A percentile compares a stretch with the other conserved stretches of the same genome.
These are phyloP conservation scores for Trichoderma koningii DNA, from an alignment of 2,329 filamentous ascomycete species.

Conservation along the genomic window DNA sequence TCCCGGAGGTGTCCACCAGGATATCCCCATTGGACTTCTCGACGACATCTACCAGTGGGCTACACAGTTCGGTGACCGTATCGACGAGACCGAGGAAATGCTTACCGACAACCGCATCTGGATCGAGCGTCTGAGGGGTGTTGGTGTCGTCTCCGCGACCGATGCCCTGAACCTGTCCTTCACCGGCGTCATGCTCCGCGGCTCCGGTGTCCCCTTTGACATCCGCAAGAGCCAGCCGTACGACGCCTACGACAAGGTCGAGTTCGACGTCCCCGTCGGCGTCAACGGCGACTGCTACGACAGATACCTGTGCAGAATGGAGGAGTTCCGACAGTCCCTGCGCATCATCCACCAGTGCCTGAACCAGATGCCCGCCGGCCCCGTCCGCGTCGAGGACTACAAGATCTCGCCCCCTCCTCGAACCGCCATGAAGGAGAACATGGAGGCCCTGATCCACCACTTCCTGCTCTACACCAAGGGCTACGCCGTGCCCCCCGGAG, in stretches of 20 bases:
- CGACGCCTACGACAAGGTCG: slow-evolving; percentile 95
- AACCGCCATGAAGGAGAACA: slow-evolving; percentile 99
- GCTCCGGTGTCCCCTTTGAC: slow-evolving; percentile 94
- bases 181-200: slow-evolving; percentile 95
- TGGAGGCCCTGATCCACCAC: slow-evolving; percentile 99
- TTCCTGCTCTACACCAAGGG: slow-evolving; percentile 99
- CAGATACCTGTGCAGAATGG: slow-evolving; percentile 98
- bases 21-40: slow-evolving; percentile 87
- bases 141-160: slow-evolving; percentile 86
- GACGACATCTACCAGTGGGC: slow-evolving; percentile 99
- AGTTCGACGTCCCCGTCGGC: slow-evolving; percentile 96
- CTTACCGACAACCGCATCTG: slow-evolving; percentile 99
- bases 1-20: slow-evolving; percentile 93
- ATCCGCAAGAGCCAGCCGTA: slow-evolving; percentile 96
- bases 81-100: slow-evolving; percentile 98
- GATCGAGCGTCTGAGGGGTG: slow-evolving; percentile 87
- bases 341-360: slow-evolving; percentile 98
- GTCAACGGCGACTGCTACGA: slow-evolving; percentile 99
- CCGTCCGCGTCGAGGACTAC: slow-evolving; percentile 96
- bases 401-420: slow-evolving; percentile 96
- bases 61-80: slow-evolving; percentile 96
- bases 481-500: slow-evolving; percentile 92
- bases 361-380: slow-evolving; percentile 97
- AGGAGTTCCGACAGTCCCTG: slow-evolving; percentile 97
- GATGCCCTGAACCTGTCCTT: slow-evolving; percentile 98